Conservation (phyloP, 805 yeast genomes). For the Wickerhamiella siamensis region DNA sequence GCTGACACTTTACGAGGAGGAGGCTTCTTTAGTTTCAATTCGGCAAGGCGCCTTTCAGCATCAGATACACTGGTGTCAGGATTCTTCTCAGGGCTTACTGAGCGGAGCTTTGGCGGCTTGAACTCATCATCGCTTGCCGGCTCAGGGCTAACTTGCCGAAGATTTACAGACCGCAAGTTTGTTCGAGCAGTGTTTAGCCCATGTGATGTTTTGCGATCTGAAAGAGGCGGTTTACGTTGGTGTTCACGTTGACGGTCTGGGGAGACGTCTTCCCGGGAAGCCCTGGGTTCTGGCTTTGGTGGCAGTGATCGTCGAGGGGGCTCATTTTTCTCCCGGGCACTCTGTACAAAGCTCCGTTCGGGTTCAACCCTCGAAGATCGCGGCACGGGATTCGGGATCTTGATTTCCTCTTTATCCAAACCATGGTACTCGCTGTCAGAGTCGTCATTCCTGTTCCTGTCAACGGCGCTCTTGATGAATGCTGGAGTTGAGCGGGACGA, state of each 20-base stretch:
- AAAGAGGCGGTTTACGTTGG: not conserved
- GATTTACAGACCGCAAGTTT: not conserved
- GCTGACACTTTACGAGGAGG: not conserved
- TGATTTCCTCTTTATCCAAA: not conserved
- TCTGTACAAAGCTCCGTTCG: not conserved
- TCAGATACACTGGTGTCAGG: not conserved
- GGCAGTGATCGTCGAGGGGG: not conserved
- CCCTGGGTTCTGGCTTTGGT: not conserved
- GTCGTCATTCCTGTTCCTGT: not conserved
- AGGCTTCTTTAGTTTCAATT: not conserved
- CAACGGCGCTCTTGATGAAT: not conserved
- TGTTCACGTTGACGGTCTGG: not conserved
- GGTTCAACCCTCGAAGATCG: no score
- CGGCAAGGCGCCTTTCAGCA: not conserved
- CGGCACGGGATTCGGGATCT: not conserved
- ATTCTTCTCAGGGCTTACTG: not conserved
- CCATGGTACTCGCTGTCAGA: not conserved
- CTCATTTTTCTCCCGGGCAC: not conserved
- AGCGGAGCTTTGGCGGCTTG: not conserved
- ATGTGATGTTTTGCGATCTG: not conserved
- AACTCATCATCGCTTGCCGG: not conserved
- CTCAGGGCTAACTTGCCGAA: not conserved
- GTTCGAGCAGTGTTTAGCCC: not conserved
- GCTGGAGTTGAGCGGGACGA: not conserved
- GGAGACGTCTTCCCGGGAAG: not conserved